Evolutionary conservation across 345 rosid species (phyloP).

Genomic region (Euphorbia lathyris): DNA sequence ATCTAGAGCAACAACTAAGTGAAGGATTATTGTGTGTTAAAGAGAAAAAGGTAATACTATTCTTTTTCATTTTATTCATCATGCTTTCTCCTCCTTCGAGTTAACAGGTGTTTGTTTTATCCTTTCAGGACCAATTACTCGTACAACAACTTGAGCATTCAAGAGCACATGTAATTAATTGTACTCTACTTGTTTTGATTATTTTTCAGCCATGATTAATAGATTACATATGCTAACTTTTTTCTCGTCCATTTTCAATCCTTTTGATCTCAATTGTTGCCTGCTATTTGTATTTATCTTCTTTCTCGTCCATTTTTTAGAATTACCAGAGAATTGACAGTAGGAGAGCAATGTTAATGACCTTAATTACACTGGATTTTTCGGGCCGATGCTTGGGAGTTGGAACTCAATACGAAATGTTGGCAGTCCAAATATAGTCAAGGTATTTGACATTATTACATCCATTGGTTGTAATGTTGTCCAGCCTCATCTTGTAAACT

Average conservation of each 20-base stretch:
- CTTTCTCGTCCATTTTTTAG: no score
- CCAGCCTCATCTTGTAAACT: neutral
- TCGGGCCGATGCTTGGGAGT: no score
- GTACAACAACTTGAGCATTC: constrained; percentile 81
- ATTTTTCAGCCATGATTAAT: neutral
- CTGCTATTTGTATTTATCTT: no score
- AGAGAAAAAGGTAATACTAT: constrained; percentile 66
- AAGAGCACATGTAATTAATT: constrained; percentile 61
- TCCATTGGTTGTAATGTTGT: neutral
- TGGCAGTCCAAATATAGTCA: neutral
- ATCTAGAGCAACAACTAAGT: constrained; percentile 61
- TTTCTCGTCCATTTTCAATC: no score
- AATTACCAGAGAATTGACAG: no score
- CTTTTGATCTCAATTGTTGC: no score
- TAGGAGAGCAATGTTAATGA: no score
- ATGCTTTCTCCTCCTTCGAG: neutral
- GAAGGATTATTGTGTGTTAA: constrained; percentile 63
- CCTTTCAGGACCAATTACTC: constrained; percentile 67
- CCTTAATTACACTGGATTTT: no score
- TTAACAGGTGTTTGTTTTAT: constrained; percentile 7
- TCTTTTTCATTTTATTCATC: neutral
- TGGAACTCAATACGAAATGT: no score
- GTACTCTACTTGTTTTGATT: neutral
- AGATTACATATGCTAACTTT: no score
- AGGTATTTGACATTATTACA: neutral